Conservation (phyloP, 352 stramenopile genomes). For the Aphanomyces astaci region DNA sequence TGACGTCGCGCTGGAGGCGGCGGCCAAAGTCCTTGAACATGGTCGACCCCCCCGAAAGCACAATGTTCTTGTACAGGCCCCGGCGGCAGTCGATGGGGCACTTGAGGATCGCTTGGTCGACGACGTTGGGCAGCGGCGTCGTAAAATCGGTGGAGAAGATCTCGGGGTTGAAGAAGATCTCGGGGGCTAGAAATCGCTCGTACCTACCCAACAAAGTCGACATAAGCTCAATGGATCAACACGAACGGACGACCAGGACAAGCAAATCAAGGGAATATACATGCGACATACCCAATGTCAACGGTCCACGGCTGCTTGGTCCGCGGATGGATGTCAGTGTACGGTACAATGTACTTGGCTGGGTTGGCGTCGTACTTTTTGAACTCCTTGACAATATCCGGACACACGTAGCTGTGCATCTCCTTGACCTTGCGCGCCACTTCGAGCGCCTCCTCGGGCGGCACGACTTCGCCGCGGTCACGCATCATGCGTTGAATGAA, state of each 20-base stretch:
- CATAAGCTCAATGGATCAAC: too few species aligned
- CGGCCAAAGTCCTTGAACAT: conserved; percentile 97
- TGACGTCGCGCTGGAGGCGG: conserved; percentile 91
- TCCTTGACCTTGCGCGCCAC: conserved; percentile 91
- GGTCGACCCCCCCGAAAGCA: conserved; percentile 91
- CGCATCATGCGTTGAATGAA: conserved; percentile 93
- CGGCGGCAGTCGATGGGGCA: conserved; percentile 93
- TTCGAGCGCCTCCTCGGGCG: conserved; percentile 87
- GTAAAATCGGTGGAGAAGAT: conserved; percentile 93
- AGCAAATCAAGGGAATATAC: too few species aligned
- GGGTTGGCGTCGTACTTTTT: conserved; percentile 92
- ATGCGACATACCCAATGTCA: conserved; percentile 83
- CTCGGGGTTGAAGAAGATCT: conserved; percentile 97
- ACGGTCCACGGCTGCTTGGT: conserved; percentile 82
- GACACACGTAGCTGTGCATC: conserved; percentile 92
- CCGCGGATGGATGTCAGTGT: conserved; percentile 63
- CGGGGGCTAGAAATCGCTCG: conserved; percentile 91
- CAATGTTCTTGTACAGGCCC: conserved; percentile 95
- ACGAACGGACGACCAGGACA: neutral
- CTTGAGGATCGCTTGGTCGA: conserved; percentile 93
- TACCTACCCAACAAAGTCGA: too few species aligned
- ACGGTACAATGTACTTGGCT: conserved; percentile 88
- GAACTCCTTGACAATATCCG: conserved; percentile 93
- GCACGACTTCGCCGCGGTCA: conserved; percentile 86
- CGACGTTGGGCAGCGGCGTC: conserved; percentile 87